phyloP scores from a whole-genome alignment of 1,139 yeast species.

The Protomyces arabidopsidicola region DNA sequence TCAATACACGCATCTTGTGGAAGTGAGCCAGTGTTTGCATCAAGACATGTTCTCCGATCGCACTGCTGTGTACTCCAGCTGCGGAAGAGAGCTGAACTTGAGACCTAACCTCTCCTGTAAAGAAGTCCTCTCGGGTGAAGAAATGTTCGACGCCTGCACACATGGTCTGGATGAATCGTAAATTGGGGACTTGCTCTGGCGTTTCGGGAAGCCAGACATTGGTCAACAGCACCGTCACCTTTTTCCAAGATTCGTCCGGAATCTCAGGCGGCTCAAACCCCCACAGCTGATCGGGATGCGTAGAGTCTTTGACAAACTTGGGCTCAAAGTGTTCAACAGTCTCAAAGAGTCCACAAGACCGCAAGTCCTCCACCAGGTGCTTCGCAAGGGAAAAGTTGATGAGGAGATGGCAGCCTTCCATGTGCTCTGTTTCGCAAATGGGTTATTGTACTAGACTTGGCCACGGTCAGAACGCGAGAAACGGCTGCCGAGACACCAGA shows the following conservation, averaged over 20 bases:
- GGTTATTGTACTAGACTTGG: too few species aligned
- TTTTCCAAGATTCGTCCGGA: conserved; percentile 7
- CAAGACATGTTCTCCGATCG: conserved; percentile 29
- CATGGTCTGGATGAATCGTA: conserved; percentile 18
- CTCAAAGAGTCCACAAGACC: not conserved
- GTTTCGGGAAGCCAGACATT: conserved; percentile 5
- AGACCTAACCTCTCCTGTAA: not conserved
- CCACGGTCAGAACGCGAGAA: too few species aligned
- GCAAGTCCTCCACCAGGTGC: conserved; percentile 1
- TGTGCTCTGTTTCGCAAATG: too few species aligned
- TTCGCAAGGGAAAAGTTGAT: conserved; percentile 1
- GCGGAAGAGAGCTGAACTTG: conserved; percentile 23
- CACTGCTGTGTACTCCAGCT: conserved; percentile 30
- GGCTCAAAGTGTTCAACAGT: conserved; percentile 10
- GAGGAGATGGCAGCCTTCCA: not conserved
- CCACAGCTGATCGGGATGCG: conserved; percentile 5
- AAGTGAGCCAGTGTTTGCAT: conserved; percentile 23
- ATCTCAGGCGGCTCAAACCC: conserved; percentile 6
- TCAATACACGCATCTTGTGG: conserved; percentile 13
- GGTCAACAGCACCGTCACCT: conserved; percentile 18
- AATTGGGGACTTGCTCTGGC: conserved; percentile 6
- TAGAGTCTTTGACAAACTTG: not conserved
- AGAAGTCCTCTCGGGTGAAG: not conserved
- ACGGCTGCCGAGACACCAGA: too few species aligned
- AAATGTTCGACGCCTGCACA: conserved; percentile 12